phyloP scores from a whole-genome alignment of 805 yeast genomes.

The Candida sithepensis region DNA sequence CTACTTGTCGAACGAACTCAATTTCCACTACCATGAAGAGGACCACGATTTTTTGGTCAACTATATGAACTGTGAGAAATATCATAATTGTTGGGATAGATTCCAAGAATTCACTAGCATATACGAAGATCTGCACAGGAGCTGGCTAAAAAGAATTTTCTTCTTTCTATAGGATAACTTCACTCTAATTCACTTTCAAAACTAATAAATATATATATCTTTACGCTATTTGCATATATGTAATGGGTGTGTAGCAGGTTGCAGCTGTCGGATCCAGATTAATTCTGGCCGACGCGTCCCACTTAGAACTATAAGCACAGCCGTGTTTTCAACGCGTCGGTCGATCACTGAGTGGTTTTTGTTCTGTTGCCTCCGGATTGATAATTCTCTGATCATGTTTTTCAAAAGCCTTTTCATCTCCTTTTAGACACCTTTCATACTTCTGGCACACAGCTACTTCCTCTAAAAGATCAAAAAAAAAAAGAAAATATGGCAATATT shows the following conservation, averaged over 20 bases:
- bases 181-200: not conserved
- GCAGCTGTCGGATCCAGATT: too few relatives aligned
- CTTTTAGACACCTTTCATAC: not conserved
- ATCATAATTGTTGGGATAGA: constrained; percentile 38
- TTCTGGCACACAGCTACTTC: not conserved
- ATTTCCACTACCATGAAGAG: constrained; percentile 34
- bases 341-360: too few relatives aligned
- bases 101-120: constrained; percentile 34
- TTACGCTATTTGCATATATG: too few relatives aligned
- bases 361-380: too few relatives aligned
- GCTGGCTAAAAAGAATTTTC: constrained; percentile 28
- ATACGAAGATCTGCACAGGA: constrained; percentile 30
- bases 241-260: too few relatives aligned
- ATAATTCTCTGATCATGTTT: too few relatives aligned
- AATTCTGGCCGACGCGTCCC: not conserved
- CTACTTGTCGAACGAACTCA: constrained; percentile 19
- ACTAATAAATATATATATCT: not conserved
- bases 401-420: not conserved
- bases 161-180: constrained; percentile 4
- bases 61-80: constrained; percentile 37
- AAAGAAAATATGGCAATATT: constrained; percentile 26
- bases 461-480: not conserved
- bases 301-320: too few relatives aligned
- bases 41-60: constrained; percentile 37
- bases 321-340: not conserved